phyloP scores from a whole-genome alignment of 2,329 filamentous ascomycete species.

The Leptographium wingfieldii region DNA sequence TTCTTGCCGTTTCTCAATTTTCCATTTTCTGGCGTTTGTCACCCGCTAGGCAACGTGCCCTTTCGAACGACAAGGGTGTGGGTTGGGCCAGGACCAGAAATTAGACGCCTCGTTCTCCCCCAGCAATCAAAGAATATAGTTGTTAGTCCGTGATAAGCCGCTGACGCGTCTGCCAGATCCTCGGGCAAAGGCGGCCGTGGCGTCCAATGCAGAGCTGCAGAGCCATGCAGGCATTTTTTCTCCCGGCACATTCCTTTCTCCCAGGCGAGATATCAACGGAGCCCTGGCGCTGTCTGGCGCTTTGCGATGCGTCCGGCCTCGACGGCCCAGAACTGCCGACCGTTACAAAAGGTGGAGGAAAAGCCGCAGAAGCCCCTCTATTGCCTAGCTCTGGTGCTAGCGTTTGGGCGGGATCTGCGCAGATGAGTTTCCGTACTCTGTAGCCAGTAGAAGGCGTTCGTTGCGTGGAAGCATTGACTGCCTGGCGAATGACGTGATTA shows the following conservation, averaged over 20 bases:
- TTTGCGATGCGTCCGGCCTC: background rate
- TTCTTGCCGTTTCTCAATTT: background rate
- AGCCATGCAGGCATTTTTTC: background rate
- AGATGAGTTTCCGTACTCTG: background rate
- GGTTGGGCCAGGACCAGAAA: background rate
- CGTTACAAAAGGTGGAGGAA: slow-evolving; percentile 2
- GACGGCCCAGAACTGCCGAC: background rate
- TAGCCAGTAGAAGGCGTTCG: background rate
- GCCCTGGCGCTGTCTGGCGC: background rate
- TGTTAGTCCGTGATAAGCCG: background rate
- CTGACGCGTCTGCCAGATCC: background rate
- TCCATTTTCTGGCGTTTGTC: background rate
- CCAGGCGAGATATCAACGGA: background rate
- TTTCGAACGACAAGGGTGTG: background rate
- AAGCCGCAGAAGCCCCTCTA: background rate
- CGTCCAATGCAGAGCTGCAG: background rate
- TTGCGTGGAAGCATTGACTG: background rate
- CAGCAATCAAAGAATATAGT: background rate
- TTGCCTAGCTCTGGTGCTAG: background rate
- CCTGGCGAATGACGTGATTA: background rate
- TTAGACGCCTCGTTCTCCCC: background rate
- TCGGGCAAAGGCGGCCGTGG: background rate
- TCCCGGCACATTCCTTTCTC: background rate
- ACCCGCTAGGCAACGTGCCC: background rate
- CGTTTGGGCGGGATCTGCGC: background rate